These are phyloP conservation scores for Colletotrichum siamense DNA, from an alignment of 2,329 filamentous ascomycete species.

Conservation along the genomic window DNA sequence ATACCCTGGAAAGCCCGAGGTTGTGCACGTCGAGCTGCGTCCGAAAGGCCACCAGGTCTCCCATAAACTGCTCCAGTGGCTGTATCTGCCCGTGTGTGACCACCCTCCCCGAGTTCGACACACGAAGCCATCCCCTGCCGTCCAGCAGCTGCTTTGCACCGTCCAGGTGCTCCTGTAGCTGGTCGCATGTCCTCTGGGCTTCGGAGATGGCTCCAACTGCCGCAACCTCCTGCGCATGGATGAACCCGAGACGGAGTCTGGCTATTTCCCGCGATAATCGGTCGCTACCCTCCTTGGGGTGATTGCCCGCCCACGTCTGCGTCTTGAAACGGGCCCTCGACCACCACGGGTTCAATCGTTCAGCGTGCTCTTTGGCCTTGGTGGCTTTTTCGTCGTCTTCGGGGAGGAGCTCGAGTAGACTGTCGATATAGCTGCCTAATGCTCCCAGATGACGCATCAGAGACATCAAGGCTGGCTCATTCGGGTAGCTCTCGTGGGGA, in stretches of 20 bases:
- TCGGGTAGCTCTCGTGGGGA: not conserved
- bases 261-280: not conserved
- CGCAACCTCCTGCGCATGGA: not conserved
- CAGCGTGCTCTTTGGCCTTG: not conserved
- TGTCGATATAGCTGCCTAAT: not conserved
- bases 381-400: not conserved
- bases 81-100: not conserved
- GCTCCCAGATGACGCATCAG: not conserved
- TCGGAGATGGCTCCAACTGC: not conserved
- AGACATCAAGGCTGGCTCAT: not conserved
- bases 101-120: not conserved
- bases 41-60: not conserved
- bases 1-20: not conserved
- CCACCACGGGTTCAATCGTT: not conserved
- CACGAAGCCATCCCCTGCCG: not conserved
- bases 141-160: not conserved
- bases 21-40: not conserved
- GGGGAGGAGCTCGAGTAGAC: not conserved
- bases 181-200: not conserved
- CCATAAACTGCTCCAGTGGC: not conserved
- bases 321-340: not conserved
- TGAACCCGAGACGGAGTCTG: not conserved
- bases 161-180: not conserved
- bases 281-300: not conserved
- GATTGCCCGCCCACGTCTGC: not conserved